Conservation (phyloP, 1,284 basidiomycete genomes). For the Hypsizygus ulmarius region DNA sequence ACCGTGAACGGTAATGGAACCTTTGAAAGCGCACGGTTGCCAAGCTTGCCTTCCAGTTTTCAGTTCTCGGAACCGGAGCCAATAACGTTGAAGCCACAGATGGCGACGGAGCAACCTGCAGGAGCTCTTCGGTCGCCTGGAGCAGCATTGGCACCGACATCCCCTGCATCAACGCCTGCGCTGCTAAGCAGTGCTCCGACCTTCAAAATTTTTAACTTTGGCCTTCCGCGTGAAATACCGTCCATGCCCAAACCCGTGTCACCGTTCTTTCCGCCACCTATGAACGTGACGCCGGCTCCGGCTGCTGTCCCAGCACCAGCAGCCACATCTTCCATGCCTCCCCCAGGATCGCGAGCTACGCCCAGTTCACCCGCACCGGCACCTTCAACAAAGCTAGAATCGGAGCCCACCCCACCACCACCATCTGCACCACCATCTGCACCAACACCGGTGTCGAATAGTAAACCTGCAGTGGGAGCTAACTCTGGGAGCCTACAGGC, state of each 20-base stretch:
- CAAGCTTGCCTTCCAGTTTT: conserved; percentile 17
- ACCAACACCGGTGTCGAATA: neutral
- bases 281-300: no score
- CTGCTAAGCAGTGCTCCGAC: no score
- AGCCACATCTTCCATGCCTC: no score
- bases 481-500: neutral
- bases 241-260: no score
- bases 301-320: no score
- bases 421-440: neutral
- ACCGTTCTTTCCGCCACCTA: no score
- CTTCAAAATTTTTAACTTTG: no score
- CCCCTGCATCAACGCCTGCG: no score
- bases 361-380: neutral
- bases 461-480: no score
- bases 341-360: no score
- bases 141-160: no score
- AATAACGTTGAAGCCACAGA: neutral
- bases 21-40: conserved; percentile 15
- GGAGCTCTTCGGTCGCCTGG: neutral
- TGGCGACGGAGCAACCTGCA: neutral
- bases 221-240: no score
- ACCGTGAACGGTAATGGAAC: conserved; percentile 15
- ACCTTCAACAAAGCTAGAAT: neutral
- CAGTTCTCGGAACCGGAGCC: conserved; percentile 12
- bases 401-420: neutral